Evolutionary conservation across 2,329 filamentous ascomycete species (phyloP), one percentile per base, ranked within the genome.

Genomic region (Fusarium phyllophilum): DNA sequence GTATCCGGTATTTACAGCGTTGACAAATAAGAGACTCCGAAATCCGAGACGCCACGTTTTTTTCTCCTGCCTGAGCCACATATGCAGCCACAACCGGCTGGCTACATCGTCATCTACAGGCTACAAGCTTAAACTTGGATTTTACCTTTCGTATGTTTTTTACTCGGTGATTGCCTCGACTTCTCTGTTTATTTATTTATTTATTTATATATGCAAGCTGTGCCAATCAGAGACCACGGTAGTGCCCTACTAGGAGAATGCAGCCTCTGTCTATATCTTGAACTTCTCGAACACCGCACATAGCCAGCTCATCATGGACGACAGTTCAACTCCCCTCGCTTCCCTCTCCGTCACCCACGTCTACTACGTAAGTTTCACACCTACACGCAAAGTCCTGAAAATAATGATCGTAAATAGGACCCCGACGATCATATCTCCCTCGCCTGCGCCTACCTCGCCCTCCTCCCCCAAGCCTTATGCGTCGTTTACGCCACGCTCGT

Each of bases 301-400:
- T 38, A 42, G 38, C 64, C 62, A 52, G 42, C 66, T 59, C 72
- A 76, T 66, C 74, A 78, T 78, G 75, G 77, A 75, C 54, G 69
- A 77, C 66, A 75, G 77, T 59, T 76, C 75, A n/a, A 69, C 78
- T n/a, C 91, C 93, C 45, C 86, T 98, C 65, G 94, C 95, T 58
- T 98, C 96, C 31, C 89, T 99, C 70, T 97, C 96, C 58, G 85
- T 99, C 76, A 98, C 96, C 17, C 96, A 98, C 85, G 95, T 98
- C 77, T 94, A 96, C 86, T 98, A 98, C 88, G 95, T 97, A 85
- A 80, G 90, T 83, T 34, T 52, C 18, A 46, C 33, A 38, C 51
- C n/a, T n/a, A 39, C 34, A 29, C 36, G 54, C 39, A 38, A 45
- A 39, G 20, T 18, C 26, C 44, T 13, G 5, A 44, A 33, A 58